Evolutionary conservation across 129 eudicot genomes (phyloP).

Genomic region (Flaveria linearis): DNA sequence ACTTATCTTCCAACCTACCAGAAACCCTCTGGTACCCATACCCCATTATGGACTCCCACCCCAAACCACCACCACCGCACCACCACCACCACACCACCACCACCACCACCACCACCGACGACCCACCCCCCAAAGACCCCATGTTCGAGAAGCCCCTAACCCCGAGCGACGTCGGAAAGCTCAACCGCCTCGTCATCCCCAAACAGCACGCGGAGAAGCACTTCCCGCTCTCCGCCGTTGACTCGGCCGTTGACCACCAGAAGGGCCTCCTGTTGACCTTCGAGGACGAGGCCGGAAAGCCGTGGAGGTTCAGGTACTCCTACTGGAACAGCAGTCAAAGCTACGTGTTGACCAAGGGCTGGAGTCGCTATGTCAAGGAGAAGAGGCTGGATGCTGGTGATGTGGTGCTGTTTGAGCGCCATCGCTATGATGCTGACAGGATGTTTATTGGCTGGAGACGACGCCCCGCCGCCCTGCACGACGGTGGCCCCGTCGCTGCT

Average conservation of each 20-base stretch:
- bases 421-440: constrained; percentile 46
- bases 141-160: constrained; percentile 86
- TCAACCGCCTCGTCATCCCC: constrained; percentile 89
- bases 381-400: constrained; percentile 88
- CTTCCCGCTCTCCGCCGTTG: constrained; percentile 55
- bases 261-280: constrained; percentile 59
- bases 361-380: constrained; percentile 96
- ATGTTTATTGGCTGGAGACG: constrained; percentile 81
- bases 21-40: constrained; percentile 43
- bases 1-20: constrained; percentile 56
- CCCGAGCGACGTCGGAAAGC: constrained; percentile 94
- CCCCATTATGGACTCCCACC: constrained; percentile 37
- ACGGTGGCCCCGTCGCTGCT: constrained; percentile 25
- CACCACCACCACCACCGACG: constrained; percentile 28
- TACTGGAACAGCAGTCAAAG: constrained; percentile 97
- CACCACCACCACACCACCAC: not conserved
- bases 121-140: constrained; percentile 31
- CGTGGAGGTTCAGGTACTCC: constrained; percentile 84
- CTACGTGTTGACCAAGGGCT: constrained; percentile 89
- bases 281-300: constrained; percentile 78
- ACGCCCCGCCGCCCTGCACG: constrained; percentile 35
- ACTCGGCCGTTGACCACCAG: constrained; percentile 26
- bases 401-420: constrained; percentile 63
- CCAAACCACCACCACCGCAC: not conserved
- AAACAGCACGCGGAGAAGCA: constrained; percentile 87